Evolutionary conservation across 108 stramenopile genomes (phyloP).

Genomic region (Pseudonitzschia multistriata): DNA sequence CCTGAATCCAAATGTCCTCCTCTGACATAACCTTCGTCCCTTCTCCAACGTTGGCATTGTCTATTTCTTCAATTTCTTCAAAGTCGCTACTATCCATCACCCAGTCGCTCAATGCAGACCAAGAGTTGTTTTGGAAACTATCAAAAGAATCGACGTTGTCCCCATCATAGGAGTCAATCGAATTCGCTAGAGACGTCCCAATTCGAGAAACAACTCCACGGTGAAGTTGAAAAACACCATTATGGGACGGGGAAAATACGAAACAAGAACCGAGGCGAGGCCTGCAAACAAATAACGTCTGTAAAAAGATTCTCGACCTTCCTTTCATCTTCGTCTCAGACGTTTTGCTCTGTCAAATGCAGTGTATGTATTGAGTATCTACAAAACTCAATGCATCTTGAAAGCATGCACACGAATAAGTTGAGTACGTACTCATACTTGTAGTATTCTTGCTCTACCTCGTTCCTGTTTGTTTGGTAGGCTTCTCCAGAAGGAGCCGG

Average conservation of each 20-base stretch:
- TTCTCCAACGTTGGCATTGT: background rate
- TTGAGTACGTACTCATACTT: no score
- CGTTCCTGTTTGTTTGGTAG: no score
- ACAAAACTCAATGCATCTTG: no score
- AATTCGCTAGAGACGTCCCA: background rate
- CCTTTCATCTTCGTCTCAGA: background rate
- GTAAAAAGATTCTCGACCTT: background rate
- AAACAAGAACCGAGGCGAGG: background rate
- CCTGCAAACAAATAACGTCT: background rate
- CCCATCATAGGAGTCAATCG: background rate
- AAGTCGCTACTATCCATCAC: background rate
- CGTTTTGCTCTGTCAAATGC: background rate
- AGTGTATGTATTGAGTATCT: no score
- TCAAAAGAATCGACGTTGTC: background rate
- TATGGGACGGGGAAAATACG: background rate
- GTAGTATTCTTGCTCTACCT: no score
- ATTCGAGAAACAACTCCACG: background rate
- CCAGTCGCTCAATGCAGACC: background rate
- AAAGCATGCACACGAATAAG: no score
- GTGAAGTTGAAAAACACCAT: background rate
- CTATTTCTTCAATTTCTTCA: background rate
- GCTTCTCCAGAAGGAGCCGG: no score
- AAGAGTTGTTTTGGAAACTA: background rate
- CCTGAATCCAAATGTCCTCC: conserved; percentile 42
- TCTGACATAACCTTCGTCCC: conserved; percentile 2